Evolutionary conservation across 768 basidiomycete genomes (phyloP).

Genomic region (Cyclocybe cylindracea): DNA sequence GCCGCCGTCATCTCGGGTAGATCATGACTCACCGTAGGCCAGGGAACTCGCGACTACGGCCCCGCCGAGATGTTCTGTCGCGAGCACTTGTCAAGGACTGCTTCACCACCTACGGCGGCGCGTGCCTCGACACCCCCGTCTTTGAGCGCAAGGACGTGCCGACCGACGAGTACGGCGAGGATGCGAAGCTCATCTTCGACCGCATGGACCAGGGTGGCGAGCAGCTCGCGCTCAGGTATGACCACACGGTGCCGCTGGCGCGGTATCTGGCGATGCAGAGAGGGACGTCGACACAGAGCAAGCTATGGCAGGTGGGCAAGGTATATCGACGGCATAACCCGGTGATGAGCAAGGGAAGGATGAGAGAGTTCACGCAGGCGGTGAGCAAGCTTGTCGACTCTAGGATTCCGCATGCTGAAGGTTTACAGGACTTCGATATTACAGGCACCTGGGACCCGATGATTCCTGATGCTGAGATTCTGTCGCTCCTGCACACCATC

Average conservation of each 20-base stretch:
- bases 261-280: constrained; percentile 95
- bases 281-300: constrained; percentile 70
- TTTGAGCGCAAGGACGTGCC: constrained; percentile 97
- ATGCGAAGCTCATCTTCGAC: constrained; percentile 96
- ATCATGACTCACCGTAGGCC: constrained; percentile 10
- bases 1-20: background rate
- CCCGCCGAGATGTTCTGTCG: constrained; percentile 92
- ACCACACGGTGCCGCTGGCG: constrained; percentile 96
- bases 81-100: constrained; percentile 82
- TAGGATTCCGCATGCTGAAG: no score
- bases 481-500: constrained; percentile 81
- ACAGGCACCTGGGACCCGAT: constrained; percentile 91
- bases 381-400: no score
- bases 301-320: constrained; percentile 98
- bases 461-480: constrained; percentile 94
- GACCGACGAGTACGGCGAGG: constrained; percentile 97
- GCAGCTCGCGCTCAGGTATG: constrained; percentile 90
- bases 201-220: constrained; percentile 98
- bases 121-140: constrained; percentile 95
- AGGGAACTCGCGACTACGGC: constrained; percentile 96
- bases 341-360: constrained; percentile 96
- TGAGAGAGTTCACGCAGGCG: constrained; percentile 99
- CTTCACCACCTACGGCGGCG: constrained; percentile 87
- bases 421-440: constrained; percentile 90
- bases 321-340: constrained; percentile 97